Evolutionary conservation across 2,329 filamentous ascomycete species (phyloP).

Genomic region (Sphaerulina musiva): DNA sequence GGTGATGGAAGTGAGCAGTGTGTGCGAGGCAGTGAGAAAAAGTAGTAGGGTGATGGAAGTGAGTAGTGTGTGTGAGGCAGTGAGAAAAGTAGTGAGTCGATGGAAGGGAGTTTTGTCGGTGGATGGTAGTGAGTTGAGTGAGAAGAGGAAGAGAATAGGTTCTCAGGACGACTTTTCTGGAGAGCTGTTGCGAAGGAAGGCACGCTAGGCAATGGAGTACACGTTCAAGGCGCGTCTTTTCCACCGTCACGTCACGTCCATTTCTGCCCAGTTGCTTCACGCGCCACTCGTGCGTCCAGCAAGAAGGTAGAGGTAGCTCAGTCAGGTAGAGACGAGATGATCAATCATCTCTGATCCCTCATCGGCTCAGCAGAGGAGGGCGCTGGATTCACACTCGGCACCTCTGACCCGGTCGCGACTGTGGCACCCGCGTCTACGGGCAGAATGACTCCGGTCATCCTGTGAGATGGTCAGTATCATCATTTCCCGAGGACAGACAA

Average conservation of each 20-base stretch:
- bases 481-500: conserved; percentile 15
- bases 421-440: conserved; percentile 46
- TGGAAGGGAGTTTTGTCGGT: too few species aligned
- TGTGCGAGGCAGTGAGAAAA: too few species aligned
- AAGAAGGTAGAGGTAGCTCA: too few species aligned
- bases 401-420: conserved; percentile 38
- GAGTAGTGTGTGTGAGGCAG: too few species aligned
- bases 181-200: not conserved
- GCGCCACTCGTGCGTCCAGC: too few species aligned
- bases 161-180: not conserved
- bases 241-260: not conserved
- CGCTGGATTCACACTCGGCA: conserved; percentile 28
- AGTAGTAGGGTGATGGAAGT: too few species aligned
- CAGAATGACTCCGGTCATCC: conserved; percentile 40
- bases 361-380: not conserved
- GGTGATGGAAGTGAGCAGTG: not conserved
- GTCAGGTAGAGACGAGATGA: too few species aligned
- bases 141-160: not conserved
- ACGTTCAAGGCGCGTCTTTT: not conserved
- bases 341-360: too few species aligned
- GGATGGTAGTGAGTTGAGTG: not conserved
- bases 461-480: conserved; percentile 1
- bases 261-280: not conserved
- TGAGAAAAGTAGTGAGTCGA: too few species aligned
- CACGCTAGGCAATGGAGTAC: not conserved